Evolutionary conservation across 495 filamentous ascomycete species (phyloP).

Genomic region (Rostrohypoxylon terebratum): DNA sequence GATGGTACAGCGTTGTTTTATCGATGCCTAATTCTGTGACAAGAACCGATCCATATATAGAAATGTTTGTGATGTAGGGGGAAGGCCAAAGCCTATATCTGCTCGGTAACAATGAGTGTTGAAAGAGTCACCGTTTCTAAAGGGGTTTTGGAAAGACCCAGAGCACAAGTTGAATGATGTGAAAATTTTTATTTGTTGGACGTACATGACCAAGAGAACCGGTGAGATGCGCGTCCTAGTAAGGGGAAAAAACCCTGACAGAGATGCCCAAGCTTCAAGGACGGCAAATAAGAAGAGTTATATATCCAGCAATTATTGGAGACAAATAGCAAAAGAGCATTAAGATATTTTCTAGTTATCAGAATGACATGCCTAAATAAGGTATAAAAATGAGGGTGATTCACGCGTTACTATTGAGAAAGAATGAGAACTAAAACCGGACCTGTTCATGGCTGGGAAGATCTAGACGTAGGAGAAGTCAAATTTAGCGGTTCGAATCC

Average conservation of each 20-base stretch:
- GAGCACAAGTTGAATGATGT: too few relatives aligned
- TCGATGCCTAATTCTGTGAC: background rate
- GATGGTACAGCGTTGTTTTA: background rate
- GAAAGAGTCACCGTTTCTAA: background rate
- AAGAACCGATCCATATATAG: background rate
- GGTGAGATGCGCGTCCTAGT: background rate
- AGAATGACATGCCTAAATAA: background rate
- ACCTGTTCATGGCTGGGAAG: background rate
- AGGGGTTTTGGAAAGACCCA: background rate
- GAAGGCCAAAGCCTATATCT: background rate
- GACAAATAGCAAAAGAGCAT: background rate
- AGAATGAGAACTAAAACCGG: background rate
- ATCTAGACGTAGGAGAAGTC: background rate
- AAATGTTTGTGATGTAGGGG: background rate
- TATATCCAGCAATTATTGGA: background rate
- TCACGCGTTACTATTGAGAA: background rate
- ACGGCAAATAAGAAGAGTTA: background rate
- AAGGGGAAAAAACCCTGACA: background rate
- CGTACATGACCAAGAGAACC: background rate
- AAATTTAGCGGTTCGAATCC: background rate
- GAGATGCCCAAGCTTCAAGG: background rate
- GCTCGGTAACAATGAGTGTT: too few relatives aligned
- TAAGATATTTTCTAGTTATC: background rate
- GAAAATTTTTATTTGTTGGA: background rate
- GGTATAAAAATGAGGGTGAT: background rate